Percentiles rank a stretch among this genome's conserved stretches.
These are phyloP conservation scores for Neurospora tetrasperma DNA, from an alignment of 495 filamentous ascomycete species.

Conservation along the genomic window DNA sequence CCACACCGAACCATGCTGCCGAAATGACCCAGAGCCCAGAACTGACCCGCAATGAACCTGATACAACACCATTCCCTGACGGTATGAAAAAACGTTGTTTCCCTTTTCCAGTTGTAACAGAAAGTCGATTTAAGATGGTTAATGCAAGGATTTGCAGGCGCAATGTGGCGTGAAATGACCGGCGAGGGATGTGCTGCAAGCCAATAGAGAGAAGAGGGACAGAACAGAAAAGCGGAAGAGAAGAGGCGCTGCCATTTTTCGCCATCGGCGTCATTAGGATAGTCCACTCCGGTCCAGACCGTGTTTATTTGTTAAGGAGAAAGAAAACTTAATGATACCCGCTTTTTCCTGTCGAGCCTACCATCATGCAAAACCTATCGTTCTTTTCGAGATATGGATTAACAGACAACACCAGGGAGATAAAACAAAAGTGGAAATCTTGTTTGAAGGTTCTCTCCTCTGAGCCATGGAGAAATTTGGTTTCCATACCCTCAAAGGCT, in stretches of 20 bases:
- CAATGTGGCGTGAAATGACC: conserved; percentile 1
- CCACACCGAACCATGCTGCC: not conserved
- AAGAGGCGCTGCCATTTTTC: conserved; percentile 7
- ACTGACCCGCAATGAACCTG: not conserved
- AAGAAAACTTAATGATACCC: not conserved
- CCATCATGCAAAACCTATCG: not conserved
- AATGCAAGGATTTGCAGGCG: not conserved
- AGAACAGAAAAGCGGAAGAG: conserved; percentile 6
- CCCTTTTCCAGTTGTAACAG: conserved; percentile 6
- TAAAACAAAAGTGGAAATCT: not conserved
- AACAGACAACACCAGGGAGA: not conserved
- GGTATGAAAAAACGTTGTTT: not conserved
- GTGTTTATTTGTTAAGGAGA: conserved; percentile 19
- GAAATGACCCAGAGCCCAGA: not conserved
- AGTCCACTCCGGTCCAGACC: conserved; percentile 18
- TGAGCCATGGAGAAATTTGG: not conserved
- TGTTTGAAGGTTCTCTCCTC: not conserved
- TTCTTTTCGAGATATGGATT: not conserved
- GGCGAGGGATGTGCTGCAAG: not conserved
- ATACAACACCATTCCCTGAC: not conserved
- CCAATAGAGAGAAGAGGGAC: not conserved
- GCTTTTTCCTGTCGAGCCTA: not conserved
- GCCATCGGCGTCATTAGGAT: conserved; percentile 15
- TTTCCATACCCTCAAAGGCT: not conserved
- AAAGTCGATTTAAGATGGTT: not conserved